Conservation (phyloP, 305 asterid genomes). For the Fraxinus dipetala region DNA sequence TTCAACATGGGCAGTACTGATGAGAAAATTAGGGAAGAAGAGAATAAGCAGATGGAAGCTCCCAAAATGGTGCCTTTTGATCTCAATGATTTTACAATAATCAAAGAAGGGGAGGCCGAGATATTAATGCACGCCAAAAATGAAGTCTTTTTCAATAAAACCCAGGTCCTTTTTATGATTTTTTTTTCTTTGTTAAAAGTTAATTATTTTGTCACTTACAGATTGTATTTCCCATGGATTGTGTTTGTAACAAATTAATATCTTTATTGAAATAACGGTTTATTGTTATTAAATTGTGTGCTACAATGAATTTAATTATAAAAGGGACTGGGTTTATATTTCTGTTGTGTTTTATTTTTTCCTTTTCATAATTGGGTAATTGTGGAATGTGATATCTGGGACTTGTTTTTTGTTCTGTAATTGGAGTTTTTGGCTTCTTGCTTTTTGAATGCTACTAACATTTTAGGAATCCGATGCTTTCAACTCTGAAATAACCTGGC, state of each 20-base stretch:
- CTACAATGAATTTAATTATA: not conserved
- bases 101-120: constrained; percentile 96
- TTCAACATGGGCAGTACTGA: constrained; percentile 40
- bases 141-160: constrained; percentile 80
- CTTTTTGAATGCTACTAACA: constrained; percentile 9
- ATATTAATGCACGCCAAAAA: constrained; percentile 84
- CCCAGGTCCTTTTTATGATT: constrained; percentile 56
- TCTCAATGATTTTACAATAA: constrained; percentile 56
- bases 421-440: not conserved
- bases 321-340: not conserved
- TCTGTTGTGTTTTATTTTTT: not conserved
- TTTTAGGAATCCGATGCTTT: constrained; percentile 1
- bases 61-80: constrained; percentile 42
- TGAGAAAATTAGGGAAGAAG: constrained; percentile 39
- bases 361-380: not conserved
- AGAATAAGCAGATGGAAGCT: constrained; percentile 28
- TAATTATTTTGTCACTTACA: not conserved
- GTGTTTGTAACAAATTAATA: not conserved
- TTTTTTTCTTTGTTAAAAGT: not conserved
- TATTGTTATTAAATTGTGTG: not conserved
- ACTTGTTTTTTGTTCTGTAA: not conserved
- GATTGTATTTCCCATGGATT: not conserved
- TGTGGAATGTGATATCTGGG: not conserved
- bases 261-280: not conserved
- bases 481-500: not conserved